phyloP scores from a whole-genome alignment of 495 filamentous ascomycete species.

The Aspergillus steynii region DNA sequence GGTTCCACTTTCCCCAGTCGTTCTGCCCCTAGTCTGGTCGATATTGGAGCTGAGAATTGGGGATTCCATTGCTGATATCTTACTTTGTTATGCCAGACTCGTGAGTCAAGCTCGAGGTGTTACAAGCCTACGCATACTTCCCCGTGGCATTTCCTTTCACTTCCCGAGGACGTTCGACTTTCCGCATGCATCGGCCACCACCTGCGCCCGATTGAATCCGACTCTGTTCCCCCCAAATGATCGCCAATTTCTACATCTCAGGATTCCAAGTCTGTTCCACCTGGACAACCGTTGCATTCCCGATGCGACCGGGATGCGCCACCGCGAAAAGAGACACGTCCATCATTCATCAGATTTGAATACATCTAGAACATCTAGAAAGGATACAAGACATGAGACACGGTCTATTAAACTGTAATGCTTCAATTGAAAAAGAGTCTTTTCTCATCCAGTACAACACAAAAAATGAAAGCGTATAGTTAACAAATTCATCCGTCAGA shows the following conservation, averaged over 20 bases:
- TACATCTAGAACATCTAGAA: not conserved
- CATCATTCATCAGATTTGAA: not conserved
- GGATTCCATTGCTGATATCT: not conserved
- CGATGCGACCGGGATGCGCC: slow-evolving; percentile 5
- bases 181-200: not conserved
- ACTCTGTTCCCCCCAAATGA: not conserved
- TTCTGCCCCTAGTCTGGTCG: not conserved
- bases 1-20: not conserved
- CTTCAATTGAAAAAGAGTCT: slow-evolving; percentile 21
- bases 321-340: not conserved
- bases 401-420: slow-evolving; percentile 12
- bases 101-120: not conserved
- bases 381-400: not conserved
- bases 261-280: not conserved
- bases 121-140: not conserved
- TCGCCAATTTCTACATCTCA: not conserved
- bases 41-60: not conserved
- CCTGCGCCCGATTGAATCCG: not conserved
- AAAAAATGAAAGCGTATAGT: slow-evolving; percentile 28
- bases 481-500: slow-evolving; percentile 37
- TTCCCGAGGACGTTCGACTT: not conserved
- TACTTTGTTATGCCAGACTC: not conserved
- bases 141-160: not conserved
- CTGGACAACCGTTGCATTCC: not conserved
- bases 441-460: slow-evolving; percentile 37